These are phyloP conservation scores for Tuber borchii DNA, from an alignment of 495 filamentous ascomycete genomes.

Conservation along the genomic window DNA sequence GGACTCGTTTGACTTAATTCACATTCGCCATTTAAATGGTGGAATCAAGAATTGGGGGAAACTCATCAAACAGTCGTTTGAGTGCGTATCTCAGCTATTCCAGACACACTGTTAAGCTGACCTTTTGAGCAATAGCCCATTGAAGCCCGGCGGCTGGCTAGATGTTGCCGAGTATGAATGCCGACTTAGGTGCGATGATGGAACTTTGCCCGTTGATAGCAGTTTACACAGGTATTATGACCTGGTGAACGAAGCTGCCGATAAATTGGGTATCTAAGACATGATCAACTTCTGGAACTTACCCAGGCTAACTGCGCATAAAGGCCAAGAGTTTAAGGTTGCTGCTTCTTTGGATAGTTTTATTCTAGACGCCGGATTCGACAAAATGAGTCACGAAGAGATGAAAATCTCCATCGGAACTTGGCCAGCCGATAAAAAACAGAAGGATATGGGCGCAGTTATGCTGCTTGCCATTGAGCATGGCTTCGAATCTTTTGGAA, in stretches of 20 bases:
- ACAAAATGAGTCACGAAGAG: constrained; percentile 13
- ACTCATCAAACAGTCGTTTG: constrained; percentile 37
- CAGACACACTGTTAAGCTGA: not conserved
- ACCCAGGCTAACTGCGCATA: not conserved
- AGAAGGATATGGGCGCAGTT: constrained; percentile 28
- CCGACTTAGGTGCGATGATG: constrained; percentile 26
- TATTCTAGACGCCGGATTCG: constrained; percentile 20
- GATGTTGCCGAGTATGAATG: constrained; percentile 22
- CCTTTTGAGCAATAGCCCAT: not conserved
- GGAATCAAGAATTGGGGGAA: constrained; percentile 29
- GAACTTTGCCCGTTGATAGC: constrained; percentile 14
- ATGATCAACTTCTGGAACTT: constrained; percentile 18
- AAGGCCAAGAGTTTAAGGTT: constrained; percentile 19
- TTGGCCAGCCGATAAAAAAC: constrained; percentile 28
- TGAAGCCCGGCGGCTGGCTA: constrained; percentile 34
- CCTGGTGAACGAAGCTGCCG: constrained; percentile 29
- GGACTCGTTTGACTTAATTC: constrained; percentile 46
- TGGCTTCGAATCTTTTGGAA: constrained; percentile 30
- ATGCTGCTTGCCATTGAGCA: constrained; percentile 13
- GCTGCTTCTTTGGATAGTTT: not conserved
- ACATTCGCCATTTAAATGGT: constrained; percentile 42
- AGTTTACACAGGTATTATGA: constrained; percentile 20
- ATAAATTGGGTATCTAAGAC: constrained; percentile 4
- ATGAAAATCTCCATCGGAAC: constrained; percentile 23
- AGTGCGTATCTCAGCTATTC: constrained; percentile 34